Evolutionary conservation across 202 grass and related monocot genomes (phyloP).

Genomic region (Zoysia matrella): DNA sequence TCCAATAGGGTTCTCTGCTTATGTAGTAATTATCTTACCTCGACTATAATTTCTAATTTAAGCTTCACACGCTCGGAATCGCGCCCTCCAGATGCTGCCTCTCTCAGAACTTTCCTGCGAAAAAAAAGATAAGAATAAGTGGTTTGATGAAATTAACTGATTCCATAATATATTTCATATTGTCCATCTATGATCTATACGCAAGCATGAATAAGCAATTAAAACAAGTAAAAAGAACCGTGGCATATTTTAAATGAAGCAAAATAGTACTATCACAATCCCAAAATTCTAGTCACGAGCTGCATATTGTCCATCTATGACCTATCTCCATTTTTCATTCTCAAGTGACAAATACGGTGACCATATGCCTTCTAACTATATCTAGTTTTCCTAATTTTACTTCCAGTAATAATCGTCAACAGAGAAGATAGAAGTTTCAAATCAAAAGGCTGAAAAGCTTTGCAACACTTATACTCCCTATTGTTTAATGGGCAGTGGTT

Average conservation of each 20-base stretch:
- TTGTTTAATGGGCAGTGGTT: background rate
- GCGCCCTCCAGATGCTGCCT: conserved; percentile 72
- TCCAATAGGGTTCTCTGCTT: background rate
- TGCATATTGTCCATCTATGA: conserved; percentile 7
- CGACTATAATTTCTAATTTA: conserved; percentile 86
- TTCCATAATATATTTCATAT: background rate
- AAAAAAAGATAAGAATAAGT: conserved; percentile 26
- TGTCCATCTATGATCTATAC: background rate
- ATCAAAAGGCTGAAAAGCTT: conserved; percentile 11
- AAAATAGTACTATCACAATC: background rate
- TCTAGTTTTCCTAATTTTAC: background rate
- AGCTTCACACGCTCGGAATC: conserved; percentile 86
- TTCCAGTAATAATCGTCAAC: background rate
- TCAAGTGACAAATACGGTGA: background rate
- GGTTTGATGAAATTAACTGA: background rate
- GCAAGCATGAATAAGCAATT: background rate
- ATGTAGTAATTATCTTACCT: conserved; percentile 55
- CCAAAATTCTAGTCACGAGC: background rate
- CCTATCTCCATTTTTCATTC: conserved; percentile 17
- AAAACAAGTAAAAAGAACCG: background rate
- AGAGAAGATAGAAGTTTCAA: background rate
- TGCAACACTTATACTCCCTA: background rate
- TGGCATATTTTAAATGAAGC: background rate
- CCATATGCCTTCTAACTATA: background rate
- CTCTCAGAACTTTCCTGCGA: conserved; percentile 77